phyloP scores from a whole-genome alignment of 2,329 filamentous ascomycete genomes.

The Colletotrichum scovillei region DNA sequence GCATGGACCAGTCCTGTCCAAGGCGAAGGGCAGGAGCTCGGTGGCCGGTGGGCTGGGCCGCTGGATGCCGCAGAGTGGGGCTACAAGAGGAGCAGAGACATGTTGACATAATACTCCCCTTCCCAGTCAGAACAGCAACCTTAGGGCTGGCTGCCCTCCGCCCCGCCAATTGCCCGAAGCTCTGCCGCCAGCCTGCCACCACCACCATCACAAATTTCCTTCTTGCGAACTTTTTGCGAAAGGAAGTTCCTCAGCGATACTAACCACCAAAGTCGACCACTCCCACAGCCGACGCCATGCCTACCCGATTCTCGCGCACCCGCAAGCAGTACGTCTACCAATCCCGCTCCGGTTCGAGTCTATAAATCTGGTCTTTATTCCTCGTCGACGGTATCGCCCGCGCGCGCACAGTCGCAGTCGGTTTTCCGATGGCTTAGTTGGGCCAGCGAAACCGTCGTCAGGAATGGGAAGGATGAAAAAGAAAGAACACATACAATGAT shows the following conservation, averaged over 20 bases:
- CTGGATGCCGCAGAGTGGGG: neutral
- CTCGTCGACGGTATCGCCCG: conserved; percentile 1
- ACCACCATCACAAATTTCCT: conserved; percentile 51
- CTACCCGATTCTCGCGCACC: conserved; percentile 81
- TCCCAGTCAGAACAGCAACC: neutral
- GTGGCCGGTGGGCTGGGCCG: neutral
- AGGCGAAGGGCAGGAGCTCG: neutral
- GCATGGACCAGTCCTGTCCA: neutral
- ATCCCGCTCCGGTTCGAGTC: conserved; percentile 15
- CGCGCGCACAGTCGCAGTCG: neutral
- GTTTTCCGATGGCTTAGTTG: conserved; percentile 28
- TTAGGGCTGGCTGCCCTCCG: conserved; percentile 57
- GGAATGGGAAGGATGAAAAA: neutral
- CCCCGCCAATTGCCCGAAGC: conserved; percentile 48
- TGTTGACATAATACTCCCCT: neutral
- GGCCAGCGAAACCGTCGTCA: conserved; percentile 25
- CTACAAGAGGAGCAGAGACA: too few species aligned
- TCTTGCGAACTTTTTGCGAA: conserved; percentile 31
- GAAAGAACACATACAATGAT: neutral
- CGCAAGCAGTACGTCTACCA: conserved; percentile 76
- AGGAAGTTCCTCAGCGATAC: conserved; percentile 45
- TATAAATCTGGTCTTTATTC: conserved; percentile 25
- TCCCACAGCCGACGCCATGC: conserved; percentile 44
- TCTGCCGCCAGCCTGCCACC: conserved; percentile 49
- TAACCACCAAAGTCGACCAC: conserved; percentile 49